Percentiles rank a stretch among this genome's conserved stretches.
Evolutionary conservation across 345 rosid species (phyloP).

Genomic region (Eucalyptus tenuipes): DNA sequence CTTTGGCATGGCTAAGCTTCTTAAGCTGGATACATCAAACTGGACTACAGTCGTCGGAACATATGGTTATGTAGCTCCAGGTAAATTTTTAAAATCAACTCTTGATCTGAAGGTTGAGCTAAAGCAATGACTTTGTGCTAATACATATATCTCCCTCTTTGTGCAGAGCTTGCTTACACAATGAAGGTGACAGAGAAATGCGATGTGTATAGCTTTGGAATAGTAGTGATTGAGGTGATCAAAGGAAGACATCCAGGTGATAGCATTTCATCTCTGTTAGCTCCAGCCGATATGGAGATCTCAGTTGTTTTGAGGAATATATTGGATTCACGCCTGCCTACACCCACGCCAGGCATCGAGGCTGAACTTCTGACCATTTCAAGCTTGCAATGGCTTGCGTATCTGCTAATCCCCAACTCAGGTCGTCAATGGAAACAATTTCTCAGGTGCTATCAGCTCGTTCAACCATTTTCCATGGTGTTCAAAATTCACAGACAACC

Average conservation of each 20-base stretch:
- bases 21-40: conserved; percentile 4
- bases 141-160: not conserved
- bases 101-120: not conserved
- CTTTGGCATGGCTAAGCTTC: conserved; percentile 11
- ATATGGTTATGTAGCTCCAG: conserved; percentile 7
- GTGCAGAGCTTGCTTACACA: too few relatives aligned
- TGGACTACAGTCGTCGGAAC: conserved; percentile 6
- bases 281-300: too few relatives aligned
- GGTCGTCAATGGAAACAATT: conserved; percentile 16
- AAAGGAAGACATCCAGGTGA: too few relatives aligned
- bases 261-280: too few relatives aligned
- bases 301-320: too few relatives aligned
- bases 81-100: not conserved
- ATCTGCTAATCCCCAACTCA: conserved; percentile 2
- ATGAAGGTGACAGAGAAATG: too few relatives aligned
- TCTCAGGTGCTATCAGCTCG: not conserved
- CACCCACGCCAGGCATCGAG: too few relatives aligned
- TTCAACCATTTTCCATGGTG: not conserved
- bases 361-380: too few relatives aligned
- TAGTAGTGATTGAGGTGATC: accelerated
- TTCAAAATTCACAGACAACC: not conserved
- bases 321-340: too few relatives aligned
- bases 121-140: not conserved
- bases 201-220: too few relatives aligned
- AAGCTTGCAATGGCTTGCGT: conserved; percentile 5